A percentile compares a stretch with the other conserved stretches of the same genome.
Conservation (phyloP, 2,329 filamentous ascomycete genomes). For the Bipolaris sorokiniana region DNA sequence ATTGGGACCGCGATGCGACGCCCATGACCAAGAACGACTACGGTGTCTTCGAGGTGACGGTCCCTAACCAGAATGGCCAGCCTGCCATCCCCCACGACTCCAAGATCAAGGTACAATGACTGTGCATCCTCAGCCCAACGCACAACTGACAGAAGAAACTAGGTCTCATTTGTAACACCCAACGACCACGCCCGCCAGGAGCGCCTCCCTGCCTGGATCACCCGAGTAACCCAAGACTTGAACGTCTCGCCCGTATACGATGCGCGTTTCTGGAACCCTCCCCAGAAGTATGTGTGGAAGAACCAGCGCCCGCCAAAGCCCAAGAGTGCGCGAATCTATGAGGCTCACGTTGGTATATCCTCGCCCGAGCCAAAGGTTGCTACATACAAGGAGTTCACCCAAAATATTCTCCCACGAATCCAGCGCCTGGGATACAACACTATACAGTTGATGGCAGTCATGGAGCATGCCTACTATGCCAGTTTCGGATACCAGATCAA, state of each 20-base stretch:
- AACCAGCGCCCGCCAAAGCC: slow-evolving; percentile 83
- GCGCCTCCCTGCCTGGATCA: slow-evolving; percentile 95
- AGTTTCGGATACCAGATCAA: slow-evolving; percentile 99
- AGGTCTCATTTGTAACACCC: slow-evolving; percentile 85
- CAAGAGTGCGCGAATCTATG: slow-evolving; percentile 86
- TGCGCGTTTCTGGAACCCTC: slow-evolving; percentile 96
- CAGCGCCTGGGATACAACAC: slow-evolving; percentile 91
- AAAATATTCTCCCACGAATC: slow-evolving; percentile 89
- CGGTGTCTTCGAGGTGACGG: slow-evolving; percentile 82
- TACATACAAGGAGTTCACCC: slow-evolving; percentile 97
- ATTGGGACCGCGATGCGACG: slow-evolving; percentile 82
- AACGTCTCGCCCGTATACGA: slow-evolving; percentile 90
- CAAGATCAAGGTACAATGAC: slow-evolving; percentile 80
- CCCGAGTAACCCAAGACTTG: slow-evolving; percentile 92
- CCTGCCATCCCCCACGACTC: slow-evolving; percentile 88
- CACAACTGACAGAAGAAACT: slow-evolving; percentile 4
- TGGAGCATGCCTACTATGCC: slow-evolving; percentile 99
- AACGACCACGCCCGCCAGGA: slow-evolving; percentile 78
- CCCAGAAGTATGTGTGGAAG: slow-evolving; percentile 84
- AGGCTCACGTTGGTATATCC: slow-evolving; percentile 98
- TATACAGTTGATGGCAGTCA: slow-evolving; percentile 97
- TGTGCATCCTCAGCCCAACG: background rate
- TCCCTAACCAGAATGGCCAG: slow-evolving; percentile 76
- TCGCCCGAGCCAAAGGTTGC: slow-evolving; percentile 86
- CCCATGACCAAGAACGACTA: slow-evolving; percentile 86